Evolutionary conservation across 768 basidiomycete species (phyloP).

Genomic region (Myochromella boudieri): DNA sequence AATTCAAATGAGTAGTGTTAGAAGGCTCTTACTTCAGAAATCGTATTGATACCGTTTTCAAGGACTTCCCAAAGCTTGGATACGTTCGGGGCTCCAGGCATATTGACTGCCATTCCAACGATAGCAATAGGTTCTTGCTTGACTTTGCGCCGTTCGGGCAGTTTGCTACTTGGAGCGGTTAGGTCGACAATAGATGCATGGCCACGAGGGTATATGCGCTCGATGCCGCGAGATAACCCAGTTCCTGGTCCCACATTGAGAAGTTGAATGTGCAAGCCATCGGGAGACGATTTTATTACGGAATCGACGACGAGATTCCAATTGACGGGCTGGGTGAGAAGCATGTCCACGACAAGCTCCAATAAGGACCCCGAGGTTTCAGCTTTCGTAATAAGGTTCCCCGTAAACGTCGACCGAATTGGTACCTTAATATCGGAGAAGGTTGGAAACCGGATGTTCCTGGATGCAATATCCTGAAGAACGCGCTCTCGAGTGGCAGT

Average conservation of each 20-base stretch:
- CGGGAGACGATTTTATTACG: constrained; percentile 22
- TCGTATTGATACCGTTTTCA: constrained; percentile 52
- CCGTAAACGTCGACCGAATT: constrained; percentile 46
- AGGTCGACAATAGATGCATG: constrained; percentile 21
- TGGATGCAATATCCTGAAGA: constrained; percentile 40
- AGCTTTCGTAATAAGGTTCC: constrained; percentile 30
- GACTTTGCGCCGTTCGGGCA: constrained; percentile 8
- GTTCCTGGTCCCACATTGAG: constrained; percentile 52
- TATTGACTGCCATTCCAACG: constrained; percentile 67
- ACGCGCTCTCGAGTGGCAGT: constrained; percentile 36
- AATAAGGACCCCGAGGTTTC: constrained; percentile 31
- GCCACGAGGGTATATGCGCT: constrained; percentile 29
- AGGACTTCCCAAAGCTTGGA: constrained; percentile 60
- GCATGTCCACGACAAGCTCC: constrained; percentile 45
- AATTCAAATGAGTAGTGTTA: not conserved
- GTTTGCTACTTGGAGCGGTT: constrained; percentile 10
- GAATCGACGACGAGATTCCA: constrained; percentile 46
- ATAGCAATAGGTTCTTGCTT: constrained; percentile 62
- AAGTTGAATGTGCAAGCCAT: constrained; percentile 28
- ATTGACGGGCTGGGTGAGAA: constrained; percentile 50
- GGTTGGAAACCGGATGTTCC: constrained; percentile 50
- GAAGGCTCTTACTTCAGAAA: constrained; percentile 46
- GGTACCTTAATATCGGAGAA: constrained; percentile 46
- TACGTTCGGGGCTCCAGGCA: constrained; percentile 51
- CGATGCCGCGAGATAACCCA: constrained; percentile 36